Percentiles rank a stretch among this genome's conserved stretches.
Conservation (phyloP, 768 basidiomycete species). For the Pleurotus giganteus region DNA sequence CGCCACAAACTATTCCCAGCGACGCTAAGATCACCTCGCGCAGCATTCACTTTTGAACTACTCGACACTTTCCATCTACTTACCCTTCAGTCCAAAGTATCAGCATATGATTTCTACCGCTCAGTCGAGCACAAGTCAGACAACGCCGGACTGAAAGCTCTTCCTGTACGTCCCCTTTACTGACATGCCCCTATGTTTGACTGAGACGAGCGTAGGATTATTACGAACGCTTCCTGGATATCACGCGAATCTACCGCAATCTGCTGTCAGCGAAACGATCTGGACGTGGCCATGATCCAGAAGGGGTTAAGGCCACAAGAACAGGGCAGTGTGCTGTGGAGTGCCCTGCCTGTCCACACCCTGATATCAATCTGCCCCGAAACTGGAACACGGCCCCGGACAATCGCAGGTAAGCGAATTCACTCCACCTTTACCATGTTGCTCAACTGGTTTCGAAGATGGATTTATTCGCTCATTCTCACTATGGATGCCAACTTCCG, state of each 20-base stretch:
- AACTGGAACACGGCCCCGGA: conserved; percentile 2
- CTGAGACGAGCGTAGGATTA: background rate
- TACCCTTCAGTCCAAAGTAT: conserved; percentile 19
- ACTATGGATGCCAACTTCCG: conserved; percentile 26
- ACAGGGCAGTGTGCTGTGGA: background rate
- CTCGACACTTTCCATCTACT: conserved; percentile 18
- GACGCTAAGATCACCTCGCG: conserved; percentile 16
- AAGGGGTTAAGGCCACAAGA: background rate
- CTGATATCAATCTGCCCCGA: conserved; percentile 15
- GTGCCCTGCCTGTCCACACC: conserved; percentile 26
- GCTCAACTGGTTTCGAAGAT: conserved; percentile 16
- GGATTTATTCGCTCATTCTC: conserved; percentile 23
- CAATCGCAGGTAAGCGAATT: background rate
- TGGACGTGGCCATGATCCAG: conserved; percentile 1
- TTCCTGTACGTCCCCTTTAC: background rate
- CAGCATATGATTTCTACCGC: conserved; percentile 19
- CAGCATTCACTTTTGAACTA: conserved; percentile 18
- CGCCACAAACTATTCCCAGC: conserved; percentile 18
- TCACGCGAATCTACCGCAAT: background rate
- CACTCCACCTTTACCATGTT: background rate
- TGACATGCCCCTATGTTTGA: background rate
- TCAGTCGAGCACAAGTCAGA: conserved; percentile 14
- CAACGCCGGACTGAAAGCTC: conserved; percentile 5
- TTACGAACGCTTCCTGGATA: background rate
- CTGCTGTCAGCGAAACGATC: background rate